Evolutionary conservation across 805 yeast genomes (phyloP), one percentile per base, ranked within the genome.

Genomic region (Ogataea chonburiensis): DNA sequence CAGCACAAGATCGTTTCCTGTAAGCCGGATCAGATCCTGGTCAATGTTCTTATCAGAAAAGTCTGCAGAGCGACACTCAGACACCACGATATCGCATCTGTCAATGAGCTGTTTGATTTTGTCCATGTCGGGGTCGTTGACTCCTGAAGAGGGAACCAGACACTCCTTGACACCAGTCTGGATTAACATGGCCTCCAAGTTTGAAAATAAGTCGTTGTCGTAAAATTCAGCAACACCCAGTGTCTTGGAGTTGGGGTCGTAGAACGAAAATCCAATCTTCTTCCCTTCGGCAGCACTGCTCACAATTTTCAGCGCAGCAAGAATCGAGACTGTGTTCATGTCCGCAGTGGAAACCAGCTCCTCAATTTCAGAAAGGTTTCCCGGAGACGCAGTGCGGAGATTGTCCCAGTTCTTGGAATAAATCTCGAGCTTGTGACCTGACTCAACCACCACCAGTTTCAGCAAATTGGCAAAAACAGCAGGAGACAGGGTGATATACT

Each of bases 131-230:
- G 74, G 63, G 38, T 77, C 82, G 14, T 43, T 26, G 3, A 45
- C 49, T 8, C 37, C 31, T 4, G 66, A 62, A 9, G 48, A 34
- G 9, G 82, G 81, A 5, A 91, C 50, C 11, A 93, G 56, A 25
- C 87, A 80, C 56, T 93, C 98, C 51, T 83, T 86, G 5, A 88
- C 86, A 14, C 95, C 96, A 22, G 88, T 66, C 58, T 93, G 99
- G 48, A 93, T 82, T 40, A 89, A 60, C 32, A 88, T 69, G 30
- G 94, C 80, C 58, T 93, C 98, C 44, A 91, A 60, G 54, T 89
- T 91, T 1, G 95, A 80, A 50, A 75, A 88, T 7, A 87, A 69
- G 31, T 91, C 98, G 53, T 86, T 88, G 57, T 93, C 99, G 7
- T 74, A 73, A 46, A 91, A 83, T 55, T 89, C 95, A 12, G 81